Conservation (phyloP, 106 monocot species). For the Chionographis japonica region DNA sequence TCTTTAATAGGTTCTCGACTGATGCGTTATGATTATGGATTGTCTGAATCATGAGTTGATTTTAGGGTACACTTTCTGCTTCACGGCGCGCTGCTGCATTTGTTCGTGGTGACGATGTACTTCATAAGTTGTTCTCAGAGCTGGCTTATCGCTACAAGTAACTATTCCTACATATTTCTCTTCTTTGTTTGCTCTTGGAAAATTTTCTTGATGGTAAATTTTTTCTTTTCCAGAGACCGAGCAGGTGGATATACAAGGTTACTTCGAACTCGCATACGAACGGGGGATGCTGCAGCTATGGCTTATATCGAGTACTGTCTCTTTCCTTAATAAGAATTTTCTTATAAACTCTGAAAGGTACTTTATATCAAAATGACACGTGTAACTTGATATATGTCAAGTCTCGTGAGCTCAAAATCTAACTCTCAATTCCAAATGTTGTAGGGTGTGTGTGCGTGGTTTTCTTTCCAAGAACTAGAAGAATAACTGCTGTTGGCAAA, state of each 20-base stretch:
- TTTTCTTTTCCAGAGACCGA: conserved; percentile 47
- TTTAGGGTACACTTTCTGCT: conserved; percentile 81
- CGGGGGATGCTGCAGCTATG: conserved; percentile 99
- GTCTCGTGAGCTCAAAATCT: too few relatives aligned
- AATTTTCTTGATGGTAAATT: conserved; percentile 2
- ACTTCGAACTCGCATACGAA: conserved; percentile 86
- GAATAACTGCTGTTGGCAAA: too few relatives aligned
- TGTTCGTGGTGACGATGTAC: conserved; percentile 94
- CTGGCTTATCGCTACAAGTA: conserved; percentile 97
- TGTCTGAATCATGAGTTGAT: neutral
- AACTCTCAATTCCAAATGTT: too few relatives aligned
- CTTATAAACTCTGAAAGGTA: neutral
- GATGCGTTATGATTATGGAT: too few relatives aligned
- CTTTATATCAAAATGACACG: neutral
- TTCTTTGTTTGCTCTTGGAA: neutral
- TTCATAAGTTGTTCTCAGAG: conserved; percentile 95
- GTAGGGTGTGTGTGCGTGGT: too few relatives aligned
- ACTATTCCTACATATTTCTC: neutral
- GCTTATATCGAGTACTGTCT: conserved; percentile 89
- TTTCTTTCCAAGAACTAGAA: too few relatives aligned
- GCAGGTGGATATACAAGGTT: conserved; percentile 97
- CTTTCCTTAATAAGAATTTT: conserved; percentile 3
- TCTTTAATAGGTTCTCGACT: too few relatives aligned
- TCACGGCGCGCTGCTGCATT: conserved; percentile 84
- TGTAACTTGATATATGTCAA: too few relatives aligned